These are phyloP conservation scores for Suillus cothurnatus DNA, from an alignment of 768 basidiomycete species.

Conservation along the genomic window DNA sequence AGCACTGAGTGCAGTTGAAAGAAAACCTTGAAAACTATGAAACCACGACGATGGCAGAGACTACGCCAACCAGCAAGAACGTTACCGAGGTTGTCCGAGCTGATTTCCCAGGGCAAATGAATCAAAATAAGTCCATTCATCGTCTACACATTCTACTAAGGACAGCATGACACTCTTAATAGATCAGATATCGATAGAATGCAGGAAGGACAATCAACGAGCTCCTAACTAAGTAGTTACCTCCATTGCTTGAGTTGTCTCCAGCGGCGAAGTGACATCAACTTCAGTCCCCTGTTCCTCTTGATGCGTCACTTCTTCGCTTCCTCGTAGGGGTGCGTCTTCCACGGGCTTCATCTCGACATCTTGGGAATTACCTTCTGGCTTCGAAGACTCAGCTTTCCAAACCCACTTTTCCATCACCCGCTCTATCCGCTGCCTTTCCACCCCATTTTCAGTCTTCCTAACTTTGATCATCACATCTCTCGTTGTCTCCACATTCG, in stretches of 20 bases:
- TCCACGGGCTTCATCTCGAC: constrained; percentile 34
- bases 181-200: neutral
- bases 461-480: constrained; percentile 62
- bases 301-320: constrained; percentile 14
- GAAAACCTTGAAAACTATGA: neutral
- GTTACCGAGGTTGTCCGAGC: constrained; percentile 2
- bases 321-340: constrained; percentile 11
- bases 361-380: constrained; percentile 18
- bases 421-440: constrained; percentile 73
- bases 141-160: neutral
- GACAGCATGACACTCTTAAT: neutral
- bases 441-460: constrained; percentile 55
- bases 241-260: constrained; percentile 18
- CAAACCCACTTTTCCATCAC: constrained; percentile 70
- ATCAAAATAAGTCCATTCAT: neutral
- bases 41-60: neutral
- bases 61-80: neutral
- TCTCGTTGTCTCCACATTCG: constrained; percentile 44
- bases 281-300: constrained; percentile 13
- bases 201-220: constrained; percentile 8
- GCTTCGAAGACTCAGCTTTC: constrained; percentile 27
- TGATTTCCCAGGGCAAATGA: constrained; percentile 7
- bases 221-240: constrained; percentile 16
- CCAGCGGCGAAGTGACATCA: constrained; percentile 4
- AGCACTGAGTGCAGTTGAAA: neutral